Conservation (phyloP, 768 basidiomycete species). For the Cyclocybe cylindracea region DNA sequence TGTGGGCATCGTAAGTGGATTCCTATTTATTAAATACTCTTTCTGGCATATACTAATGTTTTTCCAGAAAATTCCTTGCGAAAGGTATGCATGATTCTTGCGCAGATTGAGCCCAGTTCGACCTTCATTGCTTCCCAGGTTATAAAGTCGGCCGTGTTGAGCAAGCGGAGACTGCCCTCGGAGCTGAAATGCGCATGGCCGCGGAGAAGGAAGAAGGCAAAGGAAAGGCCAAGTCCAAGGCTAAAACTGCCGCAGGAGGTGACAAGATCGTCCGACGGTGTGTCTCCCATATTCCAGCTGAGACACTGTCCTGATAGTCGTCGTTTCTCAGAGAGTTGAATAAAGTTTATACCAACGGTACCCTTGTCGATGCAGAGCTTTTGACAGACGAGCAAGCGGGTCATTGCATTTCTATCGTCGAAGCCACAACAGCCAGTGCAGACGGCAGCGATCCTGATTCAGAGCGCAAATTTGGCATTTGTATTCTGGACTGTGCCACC, state of each 20-base stretch:
- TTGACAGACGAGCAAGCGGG: constrained; percentile 92
- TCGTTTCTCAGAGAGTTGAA: constrained; percentile 75
- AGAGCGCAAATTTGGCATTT: constrained; percentile 76
- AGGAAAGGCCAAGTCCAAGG: constrained; percentile 54
- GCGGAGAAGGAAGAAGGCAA: constrained; percentile 54
- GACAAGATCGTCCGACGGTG: constrained; percentile 90
- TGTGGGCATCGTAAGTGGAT: constrained; percentile 79
- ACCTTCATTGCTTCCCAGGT: constrained; percentile 39
- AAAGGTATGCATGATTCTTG: constrained; percentile 49
- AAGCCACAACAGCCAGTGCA: constrained; percentile 42
- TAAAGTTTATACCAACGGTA: constrained; percentile 96
- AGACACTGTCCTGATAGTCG: not conserved
- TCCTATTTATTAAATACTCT: not conserved
- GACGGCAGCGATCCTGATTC: constrained; percentile 35
- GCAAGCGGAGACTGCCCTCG: constrained; percentile 95
- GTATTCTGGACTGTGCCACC: constrained; percentile 91
- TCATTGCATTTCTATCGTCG: constrained; percentile 90
- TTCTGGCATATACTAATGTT: constrained; percentile 1
- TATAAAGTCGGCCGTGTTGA: constrained; percentile 97
- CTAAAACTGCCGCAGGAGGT: constrained; percentile 59
- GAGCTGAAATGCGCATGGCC: constrained; percentile 92
- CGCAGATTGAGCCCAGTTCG: not conserved
- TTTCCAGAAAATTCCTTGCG: constrained; percentile 73
- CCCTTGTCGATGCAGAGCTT: constrained; percentile 87
- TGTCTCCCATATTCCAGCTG: constrained; percentile 3